These are phyloP conservation scores for Crassisporium funariophilum DNA, from an alignment of 768 basidiomycete species.

Conservation along the genomic window DNA sequence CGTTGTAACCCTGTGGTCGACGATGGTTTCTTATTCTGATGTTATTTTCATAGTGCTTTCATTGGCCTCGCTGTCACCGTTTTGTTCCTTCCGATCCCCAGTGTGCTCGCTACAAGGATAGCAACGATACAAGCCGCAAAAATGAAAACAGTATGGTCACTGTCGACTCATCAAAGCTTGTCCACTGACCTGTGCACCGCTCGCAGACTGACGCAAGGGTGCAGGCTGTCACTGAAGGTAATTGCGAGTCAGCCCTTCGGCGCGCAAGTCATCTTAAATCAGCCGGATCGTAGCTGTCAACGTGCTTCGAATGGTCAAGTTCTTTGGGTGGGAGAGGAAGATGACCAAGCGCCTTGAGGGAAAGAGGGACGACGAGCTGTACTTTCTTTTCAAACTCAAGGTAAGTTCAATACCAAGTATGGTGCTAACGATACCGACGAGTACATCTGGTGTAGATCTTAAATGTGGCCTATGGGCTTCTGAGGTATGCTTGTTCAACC, in stretches of 20 bases:
- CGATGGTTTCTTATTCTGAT: background rate
- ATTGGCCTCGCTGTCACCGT: conserved; percentile 57
- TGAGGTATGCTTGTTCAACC: conserved; percentile 43
- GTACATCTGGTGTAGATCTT: background rate
- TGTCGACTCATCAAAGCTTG: background rate
- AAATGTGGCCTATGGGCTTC: background rate
- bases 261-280: background rate
- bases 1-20: conserved; percentile 1
- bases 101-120: conserved; percentile 49
- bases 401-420: conserved; percentile 6
- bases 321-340: conserved; percentile 69
- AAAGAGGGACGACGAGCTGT: conserved; percentile 65
- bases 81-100: conserved; percentile 56
- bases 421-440: no score
- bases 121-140: conserved; percentile 49
- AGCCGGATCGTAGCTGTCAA: conserved; percentile 45
- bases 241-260: conserved; percentile 9
- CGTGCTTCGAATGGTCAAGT: conserved; percentile 67
- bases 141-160: conserved; percentile 43
- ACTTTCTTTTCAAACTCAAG: conserved; percentile 28
- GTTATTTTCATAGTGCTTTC: conserved; percentile 38
- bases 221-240: conserved; percentile 61
- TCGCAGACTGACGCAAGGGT: conserved; percentile 54
- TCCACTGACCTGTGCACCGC: background rate
- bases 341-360: conserved; percentile 53